Evolutionary conservation across 768 basidiomycete genomes (phyloP).

Genomic region (Trametes sanguinea): DNA sequence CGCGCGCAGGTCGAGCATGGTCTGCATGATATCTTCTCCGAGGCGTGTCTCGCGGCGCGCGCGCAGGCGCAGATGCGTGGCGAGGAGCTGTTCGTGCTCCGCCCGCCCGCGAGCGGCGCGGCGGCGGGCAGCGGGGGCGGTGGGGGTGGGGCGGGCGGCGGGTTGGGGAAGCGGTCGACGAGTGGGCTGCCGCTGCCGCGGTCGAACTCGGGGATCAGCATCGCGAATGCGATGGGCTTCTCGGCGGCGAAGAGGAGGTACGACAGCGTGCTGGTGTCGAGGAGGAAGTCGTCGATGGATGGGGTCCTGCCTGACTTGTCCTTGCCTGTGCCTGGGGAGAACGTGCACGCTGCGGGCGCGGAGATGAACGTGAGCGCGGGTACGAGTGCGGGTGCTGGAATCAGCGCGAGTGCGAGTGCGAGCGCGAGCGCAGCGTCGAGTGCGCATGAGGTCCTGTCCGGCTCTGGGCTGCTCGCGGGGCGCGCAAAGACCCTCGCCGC

Average conservation of each 20-base stretch:
- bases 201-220: conserved; percentile 60
- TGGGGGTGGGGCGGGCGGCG: neutral
- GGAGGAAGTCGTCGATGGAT: conserved; percentile 53
- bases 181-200: conserved; percentile 50
- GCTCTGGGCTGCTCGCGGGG: neutral
- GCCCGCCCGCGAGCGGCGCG: conserved; percentile 18
- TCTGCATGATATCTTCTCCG: conserved; percentile 80
- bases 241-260: conserved; percentile 55
- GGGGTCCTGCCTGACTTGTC: conserved; percentile 10
- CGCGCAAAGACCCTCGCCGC: conserved; percentile 19
- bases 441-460: too few relatives aligned
- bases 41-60: conserved; percentile 67
- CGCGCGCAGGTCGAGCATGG: conserved; percentile 76
- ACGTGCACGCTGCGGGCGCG: neutral
- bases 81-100: conserved; percentile 62
- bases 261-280: conserved; percentile 68
- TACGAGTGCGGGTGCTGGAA: neutral
- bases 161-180: conserved; percentile 35
- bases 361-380: neutral
- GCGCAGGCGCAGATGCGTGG: conserved; percentile 63
- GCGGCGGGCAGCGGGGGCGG: neutral
- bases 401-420: neutral
- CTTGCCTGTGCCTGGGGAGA: neutral
- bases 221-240: conserved; percentile 54
- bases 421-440: neutral